phyloP scores from a whole-genome alignment of 1,284 basidiomycete genomes.

The Ganoderma resinaceum region DNA sequence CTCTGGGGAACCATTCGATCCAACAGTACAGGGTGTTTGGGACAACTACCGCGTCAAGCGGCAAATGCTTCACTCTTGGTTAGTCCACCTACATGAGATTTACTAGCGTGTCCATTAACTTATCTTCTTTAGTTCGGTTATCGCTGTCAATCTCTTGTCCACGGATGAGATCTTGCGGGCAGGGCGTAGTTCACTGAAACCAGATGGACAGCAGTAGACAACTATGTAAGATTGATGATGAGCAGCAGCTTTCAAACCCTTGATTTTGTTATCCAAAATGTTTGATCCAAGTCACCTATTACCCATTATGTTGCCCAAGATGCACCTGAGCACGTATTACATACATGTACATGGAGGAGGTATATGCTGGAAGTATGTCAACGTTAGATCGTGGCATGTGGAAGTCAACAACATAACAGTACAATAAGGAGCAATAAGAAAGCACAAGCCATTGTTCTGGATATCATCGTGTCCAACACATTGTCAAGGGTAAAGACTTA shows the following conservation, averaged over 20 bases:
- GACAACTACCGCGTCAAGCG: conserved; percentile 99
- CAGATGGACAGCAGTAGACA: conserved; percentile 71
- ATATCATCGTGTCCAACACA: conserved; percentile 30
- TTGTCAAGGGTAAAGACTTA: conserved; percentile 29
- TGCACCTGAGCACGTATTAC: conserved; percentile 27
- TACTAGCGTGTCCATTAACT: not conserved
- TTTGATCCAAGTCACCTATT: conserved; percentile 8
- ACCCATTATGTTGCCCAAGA: conserved; percentile 26
- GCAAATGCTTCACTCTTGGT: conserved; percentile 98
- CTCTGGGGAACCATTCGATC: conserved; percentile 97
- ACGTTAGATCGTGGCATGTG: conserved; percentile 11
- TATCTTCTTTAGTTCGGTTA: conserved; percentile 81
- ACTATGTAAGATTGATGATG: conserved; percentile 20
- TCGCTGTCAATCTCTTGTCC: conserved; percentile 94
- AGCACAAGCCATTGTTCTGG: conserved; percentile 24
- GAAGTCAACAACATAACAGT: conserved; percentile 24
- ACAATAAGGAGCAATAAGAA: conserved; percentile 41
- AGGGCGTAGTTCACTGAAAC: conserved; percentile 88
- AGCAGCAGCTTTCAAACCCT: conserved; percentile 10
- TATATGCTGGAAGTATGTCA: conserved; percentile 27
- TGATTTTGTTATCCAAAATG: not conserved
- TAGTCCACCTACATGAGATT: conserved; percentile 17
- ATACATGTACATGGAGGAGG: conserved; percentile 27
- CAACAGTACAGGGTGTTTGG: conserved; percentile 95
- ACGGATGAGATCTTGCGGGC: conserved; percentile 97